phyloP scores from a whole-genome alignment of 306 rosid genomes.

The Prosopis cineraria region DNA sequence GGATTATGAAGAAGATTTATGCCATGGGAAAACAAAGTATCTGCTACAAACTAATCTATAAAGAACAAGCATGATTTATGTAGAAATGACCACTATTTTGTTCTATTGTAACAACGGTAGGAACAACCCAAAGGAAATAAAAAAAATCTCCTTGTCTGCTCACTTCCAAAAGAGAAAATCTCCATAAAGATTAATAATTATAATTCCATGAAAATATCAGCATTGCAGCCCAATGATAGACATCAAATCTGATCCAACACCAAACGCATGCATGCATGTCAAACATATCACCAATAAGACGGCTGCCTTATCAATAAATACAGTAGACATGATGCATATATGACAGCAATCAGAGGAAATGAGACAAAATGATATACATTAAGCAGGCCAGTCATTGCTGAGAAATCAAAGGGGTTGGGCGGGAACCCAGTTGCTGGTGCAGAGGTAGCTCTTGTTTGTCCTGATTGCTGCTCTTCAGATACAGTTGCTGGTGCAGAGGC shows the following conservation, averaged over 20 bases:
- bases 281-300: conserved; percentile 22
- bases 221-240: conserved; percentile 27
- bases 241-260: conserved; percentile 8
- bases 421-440: conserved; percentile 62
- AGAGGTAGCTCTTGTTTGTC: conserved; percentile 46
- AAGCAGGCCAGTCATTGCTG: conserved; percentile 89
- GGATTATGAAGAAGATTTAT: conserved; percentile 2
- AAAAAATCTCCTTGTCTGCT: neutral
- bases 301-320: conserved; percentile 1
- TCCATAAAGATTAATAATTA: neutral
- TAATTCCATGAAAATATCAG: conserved; percentile 1
- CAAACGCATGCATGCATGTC: conserved; percentile 21
- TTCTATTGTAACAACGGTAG: neutral
- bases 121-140: conserved; percentile 17
- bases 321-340: neutral
- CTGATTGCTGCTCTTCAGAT: conserved; percentile 43
- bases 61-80: neutral
- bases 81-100: conserved; percentile 5
- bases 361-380: conserved; percentile 56
- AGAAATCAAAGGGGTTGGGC: conserved; percentile 88
- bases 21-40: conserved; percentile 6
- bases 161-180: conserved; percentile 13
- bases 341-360: conserved; percentile 11
- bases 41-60: conserved; percentile 26
- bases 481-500: conserved; percentile 58